Percentiles rank a stretch among this genome's conserved stretches.
phyloP scores from a whole-genome alignment of 202 grass and related monocot genomes.

The Bolboschoenoplectus hybrid region DNA sequence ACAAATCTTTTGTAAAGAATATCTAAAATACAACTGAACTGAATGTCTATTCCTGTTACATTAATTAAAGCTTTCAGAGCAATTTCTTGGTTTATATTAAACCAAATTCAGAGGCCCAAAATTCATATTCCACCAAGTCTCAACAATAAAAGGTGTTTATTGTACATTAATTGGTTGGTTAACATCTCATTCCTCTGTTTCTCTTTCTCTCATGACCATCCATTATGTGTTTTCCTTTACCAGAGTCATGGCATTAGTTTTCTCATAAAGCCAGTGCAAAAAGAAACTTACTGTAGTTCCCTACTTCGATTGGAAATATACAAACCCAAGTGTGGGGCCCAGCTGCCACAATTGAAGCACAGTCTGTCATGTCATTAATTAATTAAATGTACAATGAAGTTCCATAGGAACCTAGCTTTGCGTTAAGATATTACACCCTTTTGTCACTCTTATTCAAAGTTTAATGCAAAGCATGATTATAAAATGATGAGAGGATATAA shows the following conservation, averaged over 20 bases:
- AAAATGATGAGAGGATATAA: conserved; percentile 48
- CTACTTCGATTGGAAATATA: conserved; percentile 52
- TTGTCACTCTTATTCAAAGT: conserved; percentile 74
- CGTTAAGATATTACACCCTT: conserved; percentile 54
- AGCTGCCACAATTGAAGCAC: conserved; percentile 65
- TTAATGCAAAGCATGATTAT: conserved; percentile 59
- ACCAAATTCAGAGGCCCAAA: neutral
- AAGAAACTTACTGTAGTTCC: conserved; percentile 46
- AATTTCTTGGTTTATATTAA: conserved; percentile 25
- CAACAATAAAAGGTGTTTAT: neutral
- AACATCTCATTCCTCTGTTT: conserved; percentile 46
- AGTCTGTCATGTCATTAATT: conserved; percentile 76
- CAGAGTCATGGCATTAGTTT: conserved; percentile 51
- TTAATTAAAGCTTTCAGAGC: neutral
- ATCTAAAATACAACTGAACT: conserved; percentile 6
- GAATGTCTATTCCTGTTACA: conserved; percentile 18
- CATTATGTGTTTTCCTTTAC: conserved; percentile 43
- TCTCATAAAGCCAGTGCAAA: conserved; percentile 55
- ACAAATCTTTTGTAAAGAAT: conserved; percentile 9
- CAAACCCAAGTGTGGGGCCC: conserved; percentile 60
- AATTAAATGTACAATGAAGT: conserved; percentile 61
- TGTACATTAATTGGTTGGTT: conserved; percentile 6
- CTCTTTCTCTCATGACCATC: conserved; percentile 42
- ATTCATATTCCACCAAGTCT: neutral
- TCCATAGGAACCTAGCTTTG: conserved; percentile 66